phyloP scores from a whole-genome alignment of 1,139 yeast species.

The Candida sojae region DNA sequence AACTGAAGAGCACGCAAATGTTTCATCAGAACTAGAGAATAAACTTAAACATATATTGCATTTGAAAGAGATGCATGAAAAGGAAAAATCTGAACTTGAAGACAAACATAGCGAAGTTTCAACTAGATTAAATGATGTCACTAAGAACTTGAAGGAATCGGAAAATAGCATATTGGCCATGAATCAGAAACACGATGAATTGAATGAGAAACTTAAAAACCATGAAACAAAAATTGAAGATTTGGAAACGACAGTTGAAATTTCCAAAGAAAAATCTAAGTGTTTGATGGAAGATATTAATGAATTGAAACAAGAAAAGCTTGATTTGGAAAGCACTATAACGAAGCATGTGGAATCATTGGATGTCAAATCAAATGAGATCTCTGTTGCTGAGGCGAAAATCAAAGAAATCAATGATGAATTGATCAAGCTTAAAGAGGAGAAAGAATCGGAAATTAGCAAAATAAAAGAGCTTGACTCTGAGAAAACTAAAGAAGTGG shows the following conservation, averaged over 20 bases:
- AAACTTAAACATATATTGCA: conserved; percentile 6
- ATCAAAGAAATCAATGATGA: conserved; percentile 8
- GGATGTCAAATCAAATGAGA: background rate
- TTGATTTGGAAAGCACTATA: conserved; percentile 5
- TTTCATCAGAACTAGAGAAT: conserved; percentile 7
- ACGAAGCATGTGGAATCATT: background rate
- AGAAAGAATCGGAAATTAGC: conserved; percentile 7
- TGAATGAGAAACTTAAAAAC: conserved; percentile 4
- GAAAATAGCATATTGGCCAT: background rate
- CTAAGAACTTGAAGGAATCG: conserved; percentile 1
- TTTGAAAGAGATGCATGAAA: conserved; percentile 8
- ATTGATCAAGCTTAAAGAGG: conserved; percentile 12
- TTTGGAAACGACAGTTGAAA: conserved; percentile 10
- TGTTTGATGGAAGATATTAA: conserved; percentile 9
- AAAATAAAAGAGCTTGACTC: conserved; percentile 7
- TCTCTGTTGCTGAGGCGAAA: conserved; percentile 4
- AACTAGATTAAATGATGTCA: background rate
- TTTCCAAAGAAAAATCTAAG: conserved; percentile 10
- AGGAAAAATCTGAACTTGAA: conserved; percentile 8
- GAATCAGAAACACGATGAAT: conserved; percentile 4
- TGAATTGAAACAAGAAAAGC: conserved; percentile 7
- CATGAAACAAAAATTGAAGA: conserved; percentile 8
- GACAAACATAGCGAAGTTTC: conserved; percentile 1
- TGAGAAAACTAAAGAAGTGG: conserved; percentile 3
- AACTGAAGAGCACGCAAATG: conserved; percentile 6